Evolutionary conservation across 2,329 filamentous ascomycete genomes (phyloP), one percentile per base, ranked within the genome.

Genomic region (Apiospora koreana): DNA sequence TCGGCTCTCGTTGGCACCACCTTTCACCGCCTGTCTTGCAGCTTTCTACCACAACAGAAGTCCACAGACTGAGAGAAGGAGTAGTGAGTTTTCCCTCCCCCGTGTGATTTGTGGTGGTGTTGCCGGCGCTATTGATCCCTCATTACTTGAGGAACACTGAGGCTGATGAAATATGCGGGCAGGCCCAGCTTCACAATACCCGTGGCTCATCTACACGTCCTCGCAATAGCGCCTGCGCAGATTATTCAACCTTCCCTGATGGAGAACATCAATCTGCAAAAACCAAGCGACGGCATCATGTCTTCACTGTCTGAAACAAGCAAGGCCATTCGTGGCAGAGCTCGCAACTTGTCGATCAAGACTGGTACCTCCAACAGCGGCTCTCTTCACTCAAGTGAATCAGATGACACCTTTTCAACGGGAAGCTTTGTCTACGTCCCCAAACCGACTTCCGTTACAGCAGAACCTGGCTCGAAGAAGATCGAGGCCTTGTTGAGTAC

Each of bases 401-500:
- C 41, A 35, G 41, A 66, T 18, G 41, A 46, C 23, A 35, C 21
- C 38, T 43, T 66, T 25, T 45, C 65, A 16, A n/a, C 65, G 9
- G 54, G 54, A 38, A 62, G 54, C 54, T 62, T 62, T 31, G 54
- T 62, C 38, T 25, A 43, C n/a, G 7, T 66, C 65, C 25, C 41
- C 21, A 66, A 66, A 14, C 65, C 65, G 21, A 28, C 41, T 28
- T 28, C 46, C 54, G 35, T 16, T 28, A 38, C 45, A 4, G 38
- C 46, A 43, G 64, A 71, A 12, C 41, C 21, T 68, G 66, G 28
- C 50, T 46, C 8, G 66, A 68, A 67, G 31, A 62, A 54, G 28
- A 69, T 69, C 10, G 67, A 70, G 23, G 70, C 70, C 38, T 42
- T 71, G 41, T 28, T 70, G 8, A 70, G 58, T 41, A 62, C 65